Evolutionary conservation across 306 rosid species (phyloP).

Genomic region (Inga laurina): DNA sequence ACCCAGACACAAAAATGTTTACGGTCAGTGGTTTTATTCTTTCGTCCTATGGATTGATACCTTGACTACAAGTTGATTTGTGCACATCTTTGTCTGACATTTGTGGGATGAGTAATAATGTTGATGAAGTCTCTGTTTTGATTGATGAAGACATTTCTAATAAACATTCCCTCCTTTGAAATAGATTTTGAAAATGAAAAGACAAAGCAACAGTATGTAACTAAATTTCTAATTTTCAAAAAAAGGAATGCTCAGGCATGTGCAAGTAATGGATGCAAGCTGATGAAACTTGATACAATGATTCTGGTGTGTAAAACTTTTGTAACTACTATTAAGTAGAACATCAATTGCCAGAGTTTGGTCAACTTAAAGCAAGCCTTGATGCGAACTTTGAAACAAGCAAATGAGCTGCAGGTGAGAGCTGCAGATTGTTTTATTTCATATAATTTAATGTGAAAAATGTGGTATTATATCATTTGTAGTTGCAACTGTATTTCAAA

Average conservation of each 20-base stretch:
- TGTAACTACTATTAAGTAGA: background rate
- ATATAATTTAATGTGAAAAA: background rate
- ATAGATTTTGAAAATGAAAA: background rate
- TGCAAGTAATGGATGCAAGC: background rate
- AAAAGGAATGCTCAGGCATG: slow-evolving; percentile 2
- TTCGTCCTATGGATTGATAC: background rate
- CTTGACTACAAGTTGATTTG: slow-evolving; percentile 10
- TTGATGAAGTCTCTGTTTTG: slow-evolving; percentile 24
- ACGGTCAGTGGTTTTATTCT: slow-evolving; percentile 56
- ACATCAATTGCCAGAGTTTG: background rate
- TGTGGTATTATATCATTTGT: slow-evolving; percentile 35
- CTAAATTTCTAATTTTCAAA: background rate
- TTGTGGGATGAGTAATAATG: slow-evolving; percentile 8
- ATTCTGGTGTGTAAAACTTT: background rate
- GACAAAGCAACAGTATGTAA: background rate
- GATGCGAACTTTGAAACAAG: background rate
- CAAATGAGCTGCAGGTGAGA: background rate
- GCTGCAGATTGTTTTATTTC: background rate
- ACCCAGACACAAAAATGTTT: slow-evolving; percentile 97
- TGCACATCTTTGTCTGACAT: background rate
- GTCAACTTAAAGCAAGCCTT: background rate
- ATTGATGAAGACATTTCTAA: background rate
- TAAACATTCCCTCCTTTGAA: background rate
- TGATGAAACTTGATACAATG: background rate
- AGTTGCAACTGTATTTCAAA: slow-evolving; percentile 94